A percentile compares a stretch with the other conserved stretches of the same genome.
phyloP scores from a whole-genome alignment of 1,284 basidiomycete genomes.

The Ganoderma meredithae region DNA sequence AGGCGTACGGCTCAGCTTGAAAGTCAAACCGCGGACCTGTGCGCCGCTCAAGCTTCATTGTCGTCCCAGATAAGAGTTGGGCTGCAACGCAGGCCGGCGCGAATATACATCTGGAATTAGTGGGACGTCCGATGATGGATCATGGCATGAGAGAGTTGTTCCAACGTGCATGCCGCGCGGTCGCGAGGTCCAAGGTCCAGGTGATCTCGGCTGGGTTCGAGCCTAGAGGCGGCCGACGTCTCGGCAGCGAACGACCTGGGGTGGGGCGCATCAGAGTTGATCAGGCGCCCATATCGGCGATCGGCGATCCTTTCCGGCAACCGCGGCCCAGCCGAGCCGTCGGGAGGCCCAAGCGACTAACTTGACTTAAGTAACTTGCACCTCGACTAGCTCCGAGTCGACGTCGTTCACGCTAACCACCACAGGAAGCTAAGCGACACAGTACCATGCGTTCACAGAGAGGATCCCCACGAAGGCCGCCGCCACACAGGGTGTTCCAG shows the following conservation, averaged over 20 bases:
- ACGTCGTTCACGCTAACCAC: not conserved
- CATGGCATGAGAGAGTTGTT: not conserved
- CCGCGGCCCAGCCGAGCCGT: not conserved
- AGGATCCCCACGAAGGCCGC: not conserved
- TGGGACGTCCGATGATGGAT: not conserved
- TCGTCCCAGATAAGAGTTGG: constrained; percentile 3
- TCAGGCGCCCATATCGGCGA: not conserved
- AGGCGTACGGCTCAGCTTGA: not conserved
- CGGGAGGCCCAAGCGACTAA: not conserved
- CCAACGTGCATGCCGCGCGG: not conserved
- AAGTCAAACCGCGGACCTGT: not conserved
- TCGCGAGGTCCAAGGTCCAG: not conserved
- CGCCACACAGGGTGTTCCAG: constrained; percentile 33
- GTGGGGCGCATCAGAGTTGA: no score
- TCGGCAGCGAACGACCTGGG: not conserved
- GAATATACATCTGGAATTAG: not conserved
- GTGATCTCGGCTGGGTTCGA: no score
- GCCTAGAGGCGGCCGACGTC: not conserved
- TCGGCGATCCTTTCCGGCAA: not conserved
- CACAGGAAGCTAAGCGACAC: not conserved
- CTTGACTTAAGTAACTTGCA: no score
- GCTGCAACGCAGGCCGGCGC: not conserved
- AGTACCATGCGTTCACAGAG: constrained; percentile 2
- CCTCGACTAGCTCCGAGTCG: not conserved
- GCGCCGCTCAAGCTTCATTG: not conserved